These are phyloP conservation scores for Phytophthora uliginosa DNA, from an alignment of 352 stramenopile species.

Conservation along the genomic window DNA sequence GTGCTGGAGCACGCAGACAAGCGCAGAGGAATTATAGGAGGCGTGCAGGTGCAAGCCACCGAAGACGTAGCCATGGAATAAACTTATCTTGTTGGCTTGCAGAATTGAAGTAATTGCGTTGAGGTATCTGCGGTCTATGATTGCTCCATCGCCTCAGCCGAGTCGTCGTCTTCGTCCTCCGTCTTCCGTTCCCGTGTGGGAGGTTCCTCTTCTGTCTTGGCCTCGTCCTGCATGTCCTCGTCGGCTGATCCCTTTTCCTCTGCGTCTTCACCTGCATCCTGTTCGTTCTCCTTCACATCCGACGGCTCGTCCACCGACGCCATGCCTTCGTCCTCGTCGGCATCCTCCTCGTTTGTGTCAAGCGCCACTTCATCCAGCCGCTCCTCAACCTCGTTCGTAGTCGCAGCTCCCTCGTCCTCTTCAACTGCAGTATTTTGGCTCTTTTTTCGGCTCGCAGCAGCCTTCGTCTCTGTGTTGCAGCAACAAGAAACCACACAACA, in stretches of 20 bases:
- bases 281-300: conserved; percentile 29
- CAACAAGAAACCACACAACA: conserved; percentile 8
- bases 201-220: conserved; percentile 20
- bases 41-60: conserved; percentile 49
- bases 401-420: conserved; percentile 38
- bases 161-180: conserved; percentile 29
- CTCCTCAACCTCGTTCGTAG: conserved; percentile 41
- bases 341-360: conserved; percentile 46
- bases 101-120: background rate
- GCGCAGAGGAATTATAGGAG: conserved; percentile 59
- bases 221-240: conserved; percentile 17
- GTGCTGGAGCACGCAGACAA: conserved; percentile 73
- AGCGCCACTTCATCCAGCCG: conserved; percentile 42
- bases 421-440: conserved; percentile 24
- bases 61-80: conserved; percentile 62
- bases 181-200: conserved; percentile 17
- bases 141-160: conserved; percentile 39
- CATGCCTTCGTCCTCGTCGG: conserved; percentile 55
- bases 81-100: conserved; percentile 23
- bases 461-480: conserved; percentile 56
- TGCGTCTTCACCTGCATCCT: conserved; percentile 28
- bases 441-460: conserved; percentile 42
- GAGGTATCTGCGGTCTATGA: conserved; percentile 16
- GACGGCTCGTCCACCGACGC: conserved; percentile 49
- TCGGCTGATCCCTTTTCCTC: conserved; percentile 28